These are phyloP conservation scores for Penicillium pulvis DNA, from an alignment of 495 filamentous ascomycete species.

Conservation along the genomic window DNA sequence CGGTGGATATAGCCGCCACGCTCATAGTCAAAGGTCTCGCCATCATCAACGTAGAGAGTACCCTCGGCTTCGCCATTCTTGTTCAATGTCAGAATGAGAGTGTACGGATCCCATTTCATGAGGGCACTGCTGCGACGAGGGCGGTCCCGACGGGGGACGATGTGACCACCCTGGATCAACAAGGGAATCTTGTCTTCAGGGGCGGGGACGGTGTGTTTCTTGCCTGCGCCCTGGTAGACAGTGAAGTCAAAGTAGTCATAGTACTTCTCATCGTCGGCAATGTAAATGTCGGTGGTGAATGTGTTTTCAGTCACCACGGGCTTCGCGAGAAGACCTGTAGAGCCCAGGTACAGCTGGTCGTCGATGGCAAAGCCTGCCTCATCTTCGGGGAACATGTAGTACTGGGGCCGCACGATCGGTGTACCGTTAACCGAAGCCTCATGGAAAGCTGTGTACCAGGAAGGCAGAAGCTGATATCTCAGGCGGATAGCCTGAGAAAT, in stretches of 20 bases:
- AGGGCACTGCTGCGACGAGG: slow-evolving; percentile 81
- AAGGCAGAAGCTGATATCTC: slow-evolving; percentile 84
- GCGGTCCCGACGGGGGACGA: slow-evolving; percentile 85
- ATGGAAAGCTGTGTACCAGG: slow-evolving; percentile 97
- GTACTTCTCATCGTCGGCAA: slow-evolving; percentile 84
- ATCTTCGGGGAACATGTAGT: slow-evolving; percentile 86
- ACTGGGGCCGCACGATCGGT: slow-evolving; percentile 88
- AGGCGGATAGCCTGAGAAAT: slow-evolving; percentile 86
- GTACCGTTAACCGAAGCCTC: slow-evolving; percentile 78
- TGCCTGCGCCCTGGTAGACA: slow-evolving; percentile 67
- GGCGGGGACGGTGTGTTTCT: slow-evolving; percentile 66
- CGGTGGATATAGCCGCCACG: slow-evolving; percentile 85
- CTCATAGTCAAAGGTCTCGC: slow-evolving; percentile 87
- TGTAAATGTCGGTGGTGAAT: slow-evolving; percentile 74
- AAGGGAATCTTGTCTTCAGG: slow-evolving; percentile 84
- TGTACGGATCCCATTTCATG: slow-evolving; percentile 95
- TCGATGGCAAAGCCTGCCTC: slow-evolving; percentile 85
- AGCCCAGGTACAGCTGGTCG: slow-evolving; percentile 89
- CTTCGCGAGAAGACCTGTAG: slow-evolving; percentile 83
- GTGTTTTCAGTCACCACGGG: slow-evolving; percentile 78
- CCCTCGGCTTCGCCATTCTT: slow-evolving; percentile 75
- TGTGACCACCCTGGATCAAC: slow-evolving; percentile 88
- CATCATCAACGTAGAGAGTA: slow-evolving; percentile 88
- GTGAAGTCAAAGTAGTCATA: slow-evolving; percentile 93
- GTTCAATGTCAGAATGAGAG: slow-evolving; percentile 76